Conservation (phyloP, 1,284 basidiomycete species). For the Chalciporus sp. region DNA sequence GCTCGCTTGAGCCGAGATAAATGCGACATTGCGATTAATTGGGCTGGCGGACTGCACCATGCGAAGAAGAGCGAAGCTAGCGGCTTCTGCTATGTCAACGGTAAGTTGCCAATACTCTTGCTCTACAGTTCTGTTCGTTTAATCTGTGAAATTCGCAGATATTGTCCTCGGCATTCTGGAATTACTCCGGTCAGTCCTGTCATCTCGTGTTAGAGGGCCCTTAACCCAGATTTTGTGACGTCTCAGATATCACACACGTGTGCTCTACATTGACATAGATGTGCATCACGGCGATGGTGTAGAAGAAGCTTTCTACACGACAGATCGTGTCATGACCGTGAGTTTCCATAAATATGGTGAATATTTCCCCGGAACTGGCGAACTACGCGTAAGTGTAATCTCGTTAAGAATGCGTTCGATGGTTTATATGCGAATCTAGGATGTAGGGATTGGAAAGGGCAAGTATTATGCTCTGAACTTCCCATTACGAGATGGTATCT, state of each 20-base stretch:
- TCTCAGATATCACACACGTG: constrained; percentile 86
- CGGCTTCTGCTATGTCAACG: constrained; percentile 99
- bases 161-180: constrained; percentile 98
- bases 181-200: constrained; percentile 69
- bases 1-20: constrained; percentile 95
- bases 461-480: constrained; percentile 96
- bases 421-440: constrained; percentile 46
- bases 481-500: constrained; percentile 93
- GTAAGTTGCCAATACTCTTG: constrained; percentile 41
- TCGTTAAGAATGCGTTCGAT: not conserved
- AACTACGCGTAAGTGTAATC: constrained; percentile 70
- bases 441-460: constrained; percentile 91
- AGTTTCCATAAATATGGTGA: constrained; percentile 99
- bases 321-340: constrained; percentile 98
- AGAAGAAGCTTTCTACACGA: constrained; percentile 99
- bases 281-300: constrained; percentile 99
- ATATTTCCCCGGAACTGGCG: constrained; percentile 98
- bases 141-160: constrained; percentile 51
- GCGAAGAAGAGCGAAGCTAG: constrained; percentile 99
- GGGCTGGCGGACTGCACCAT: constrained; percentile 98
- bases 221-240: not conserved
- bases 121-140: not conserved
- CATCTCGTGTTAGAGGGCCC: not conserved
- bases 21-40: constrained; percentile 98
- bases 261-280: constrained; percentile 98